Percentiles rank a stretch among this genome's conserved stretches.
Conservation (phyloP, 495 filamentous ascomycete genomes). For the Hypoxylon lienhwacheense region DNA sequence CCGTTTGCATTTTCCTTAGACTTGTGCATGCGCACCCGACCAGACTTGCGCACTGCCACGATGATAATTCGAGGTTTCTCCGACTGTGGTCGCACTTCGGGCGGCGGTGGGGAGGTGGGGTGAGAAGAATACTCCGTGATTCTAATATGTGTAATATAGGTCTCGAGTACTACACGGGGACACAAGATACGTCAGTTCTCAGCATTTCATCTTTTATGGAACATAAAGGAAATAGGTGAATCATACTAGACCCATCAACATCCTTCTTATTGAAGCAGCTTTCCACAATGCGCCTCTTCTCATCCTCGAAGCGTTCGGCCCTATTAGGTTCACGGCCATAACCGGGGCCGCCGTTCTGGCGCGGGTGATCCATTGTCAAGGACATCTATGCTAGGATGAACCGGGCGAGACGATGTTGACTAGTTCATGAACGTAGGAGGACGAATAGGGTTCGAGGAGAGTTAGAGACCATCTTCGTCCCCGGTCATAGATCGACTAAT, state of each 20-base stretch:
- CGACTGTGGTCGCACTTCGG: conserved; percentile 63
- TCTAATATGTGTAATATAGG: conserved; percentile 95
- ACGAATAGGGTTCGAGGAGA: conserved; percentile 22
- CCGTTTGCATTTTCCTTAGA: conserved; percentile 92
- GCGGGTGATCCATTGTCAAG: conserved; percentile 35
- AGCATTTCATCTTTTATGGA: not conserved
- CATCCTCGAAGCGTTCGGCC: conserved; percentile 92
- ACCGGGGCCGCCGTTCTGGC: conserved; percentile 32
- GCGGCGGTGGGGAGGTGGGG: conserved; percentile 84
- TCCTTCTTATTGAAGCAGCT: conserved; percentile 92
- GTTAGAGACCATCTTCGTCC: conserved; percentile 35
- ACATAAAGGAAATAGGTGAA: conserved; percentile 7
- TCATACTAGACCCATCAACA: conserved; percentile 74
- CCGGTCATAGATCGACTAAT: too few species aligned
- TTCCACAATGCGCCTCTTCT: conserved; percentile 87
- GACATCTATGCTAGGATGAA: conserved; percentile 5
- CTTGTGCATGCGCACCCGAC: conserved; percentile 93
- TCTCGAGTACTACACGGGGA: conserved; percentile 69
- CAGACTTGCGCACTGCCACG: conserved; percentile 86
- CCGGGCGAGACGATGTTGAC: too few species aligned
- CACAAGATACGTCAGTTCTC: conserved; percentile 20
- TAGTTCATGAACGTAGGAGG: conserved; percentile 32
- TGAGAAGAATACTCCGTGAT: conserved; percentile 81
- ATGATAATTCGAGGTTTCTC: conserved; percentile 92
- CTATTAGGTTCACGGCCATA: conserved; percentile 57